A percentile compares a stretch with the other conserved stretches of the same genome.
Evolutionary conservation across 345 rosid species (phyloP).

Genomic region (Populus deltoides): DNA sequence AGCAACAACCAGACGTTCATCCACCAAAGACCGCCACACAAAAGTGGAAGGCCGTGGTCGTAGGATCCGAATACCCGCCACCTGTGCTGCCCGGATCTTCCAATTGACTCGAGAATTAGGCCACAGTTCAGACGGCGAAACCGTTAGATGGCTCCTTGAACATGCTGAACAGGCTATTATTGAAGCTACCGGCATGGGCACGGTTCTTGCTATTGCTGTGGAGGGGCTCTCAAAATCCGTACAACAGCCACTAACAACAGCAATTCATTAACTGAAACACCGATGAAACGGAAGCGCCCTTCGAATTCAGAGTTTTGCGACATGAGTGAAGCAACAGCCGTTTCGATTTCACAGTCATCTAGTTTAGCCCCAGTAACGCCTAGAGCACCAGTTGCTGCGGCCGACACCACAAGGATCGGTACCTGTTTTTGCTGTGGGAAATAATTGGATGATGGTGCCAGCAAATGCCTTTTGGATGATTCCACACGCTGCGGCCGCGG

Average conservation of each 20-base stretch:
- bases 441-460: conserved; percentile 40
- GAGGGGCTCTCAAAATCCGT: conserved; percentile 45
- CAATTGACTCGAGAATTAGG: conserved; percentile 47
- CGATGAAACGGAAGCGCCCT: conserved; percentile 34
- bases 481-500: conserved; percentile 25
- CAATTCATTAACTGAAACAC: conserved; percentile 1
- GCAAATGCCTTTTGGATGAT: conserved; percentile 52
- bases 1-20: conserved; percentile 30
- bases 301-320: conserved; percentile 37
- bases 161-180: conserved; percentile 46
- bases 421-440: conserved; percentile 44
- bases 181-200: conserved; percentile 48
- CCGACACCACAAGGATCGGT: conserved; percentile 36
- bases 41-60: conserved; percentile 59
- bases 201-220: conserved; percentile 44
- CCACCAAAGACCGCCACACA: conserved; percentile 56
- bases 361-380: conserved; percentile 27
- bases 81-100: conserved; percentile 53
- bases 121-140: conserved; percentile 53
- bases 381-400: conserved; percentile 1
- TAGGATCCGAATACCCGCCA: conserved; percentile 57
- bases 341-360: conserved; percentile 28
- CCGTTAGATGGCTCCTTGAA: conserved; percentile 50
- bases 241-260: conserved; percentile 10
- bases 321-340: conserved; percentile 10